Conservation (phyloP, 768 basidiomycete genomes). For the Gloeophyllum trabeum region DNA sequence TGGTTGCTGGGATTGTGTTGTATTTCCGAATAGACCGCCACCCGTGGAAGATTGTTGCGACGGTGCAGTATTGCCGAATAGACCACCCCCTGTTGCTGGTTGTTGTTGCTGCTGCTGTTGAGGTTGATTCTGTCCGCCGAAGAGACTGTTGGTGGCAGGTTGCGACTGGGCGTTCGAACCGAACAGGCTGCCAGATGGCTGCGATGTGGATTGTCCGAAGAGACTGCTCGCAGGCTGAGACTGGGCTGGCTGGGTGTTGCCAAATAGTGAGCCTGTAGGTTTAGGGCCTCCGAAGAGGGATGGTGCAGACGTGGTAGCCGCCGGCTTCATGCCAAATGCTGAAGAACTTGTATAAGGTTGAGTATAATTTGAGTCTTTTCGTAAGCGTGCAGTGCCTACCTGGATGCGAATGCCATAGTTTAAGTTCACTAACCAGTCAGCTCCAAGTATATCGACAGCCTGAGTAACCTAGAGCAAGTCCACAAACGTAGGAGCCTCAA, state of each 20-base stretch:
- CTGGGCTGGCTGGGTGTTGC: not conserved
- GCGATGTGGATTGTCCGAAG: slow-evolving; percentile 4
- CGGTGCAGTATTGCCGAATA: not conserved
- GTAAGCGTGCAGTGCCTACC: not conserved
- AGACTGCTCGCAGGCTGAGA: not conserved
- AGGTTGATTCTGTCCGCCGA: slow-evolving; percentile 14
- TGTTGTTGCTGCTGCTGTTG: slow-evolving; percentile 16
- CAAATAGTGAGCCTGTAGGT: not conserved
- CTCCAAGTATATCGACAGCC: too few species aligned
- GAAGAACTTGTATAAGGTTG: slow-evolving; percentile 9
- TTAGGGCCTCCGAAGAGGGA: not conserved
- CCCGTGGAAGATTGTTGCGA: slow-evolving; percentile 3
- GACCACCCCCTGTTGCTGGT: slow-evolving; percentile 6
- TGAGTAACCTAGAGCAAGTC: too few species aligned
- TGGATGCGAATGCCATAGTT: slow-evolving; percentile 1
- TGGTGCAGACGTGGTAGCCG: slow-evolving; percentile 14
- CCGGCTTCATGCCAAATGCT: slow-evolving; percentile 29
- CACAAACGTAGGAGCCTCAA: too few species aligned
- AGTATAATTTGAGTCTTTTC: not conserved
- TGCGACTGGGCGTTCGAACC: slow-evolving; percentile 12
- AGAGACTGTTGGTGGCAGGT: slow-evolving; percentile 8
- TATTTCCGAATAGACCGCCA: not conserved
- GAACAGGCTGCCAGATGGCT: not conserved
- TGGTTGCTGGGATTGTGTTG: slow-evolving; percentile 5
- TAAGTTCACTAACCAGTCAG: too few species aligned